Evolutionary conservation across 1,284 basidiomycete species (phyloP), one percentile per base, ranked within the genome.

Genomic region (Ganoderma leucocontextum): DNA sequence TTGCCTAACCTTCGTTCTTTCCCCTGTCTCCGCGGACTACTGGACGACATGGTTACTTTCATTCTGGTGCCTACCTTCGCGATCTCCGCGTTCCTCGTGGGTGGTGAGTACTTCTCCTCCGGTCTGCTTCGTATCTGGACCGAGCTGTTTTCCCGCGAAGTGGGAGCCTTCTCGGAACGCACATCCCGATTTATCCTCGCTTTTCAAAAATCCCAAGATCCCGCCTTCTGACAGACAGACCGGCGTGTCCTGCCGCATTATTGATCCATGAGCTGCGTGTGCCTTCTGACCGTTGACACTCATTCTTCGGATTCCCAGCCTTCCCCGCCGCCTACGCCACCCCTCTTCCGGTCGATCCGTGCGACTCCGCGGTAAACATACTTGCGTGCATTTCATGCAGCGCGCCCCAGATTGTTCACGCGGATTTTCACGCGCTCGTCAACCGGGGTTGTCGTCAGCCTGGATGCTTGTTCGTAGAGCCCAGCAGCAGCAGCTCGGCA

Each of bases 11-110:
- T 60, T 60, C 42, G 52, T 58, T 38, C 39, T 25, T n/a, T 29
- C 38, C 25, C n/a, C 36, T 52, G 29, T 49, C 42, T 38, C 25
- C 62, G 9, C 13, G 13, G 58, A 35, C 39, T 35, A 53, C 42
- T 60, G 38, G 38, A 9, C 55, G 42, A 44, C 52, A 74, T 73
- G 72, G 49, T 71, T 44, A 61, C 67, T 7, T 73, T 72, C 55
- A 72, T 73, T 57, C 64, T 74, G 17, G 70, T 70, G 29, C 69
- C 69, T 42, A 55, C 72, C 29, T 72, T 74, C 42, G 66, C 69
- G 10, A 70, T 74, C 55, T 72, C 72, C 6, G 70, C 72, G 44
- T 62, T 69, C 29, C 49, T 72, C 25, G 65, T 69, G 38, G 69
- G 72, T 49, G 67, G 70, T 74, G 39, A 41, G 53, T 36, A 17